Evolutionary conservation across 2,329 filamentous ascomycete species (phyloP).

Genomic region (Apiospora koreana): DNA sequence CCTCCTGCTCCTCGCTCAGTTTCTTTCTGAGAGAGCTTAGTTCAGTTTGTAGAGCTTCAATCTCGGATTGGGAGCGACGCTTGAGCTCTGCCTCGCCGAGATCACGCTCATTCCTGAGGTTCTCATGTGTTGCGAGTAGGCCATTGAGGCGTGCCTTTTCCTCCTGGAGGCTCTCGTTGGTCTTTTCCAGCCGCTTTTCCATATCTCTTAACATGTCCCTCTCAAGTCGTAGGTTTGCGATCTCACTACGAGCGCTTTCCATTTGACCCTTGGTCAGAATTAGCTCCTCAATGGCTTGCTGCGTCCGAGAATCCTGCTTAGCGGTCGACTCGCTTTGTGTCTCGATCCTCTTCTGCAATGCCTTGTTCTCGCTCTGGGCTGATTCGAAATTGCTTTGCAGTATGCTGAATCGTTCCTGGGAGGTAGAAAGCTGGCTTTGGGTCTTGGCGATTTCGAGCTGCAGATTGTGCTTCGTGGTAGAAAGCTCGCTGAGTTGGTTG

Average conservation of each 20-base stretch:
- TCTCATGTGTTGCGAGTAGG: conserved; percentile 81
- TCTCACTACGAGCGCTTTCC: conserved; percentile 88
- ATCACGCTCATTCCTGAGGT: conserved; percentile 88
- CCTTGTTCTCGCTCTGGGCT: conserved; percentile 79
- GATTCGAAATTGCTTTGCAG: conserved; percentile 85
- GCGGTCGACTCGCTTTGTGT: conserved; percentile 78
- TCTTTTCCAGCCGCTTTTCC: conserved; percentile 82
- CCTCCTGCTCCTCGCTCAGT: conserved; percentile 79
- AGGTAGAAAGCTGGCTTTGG: conserved; percentile 78
- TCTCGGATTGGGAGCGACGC: conserved; percentile 74
- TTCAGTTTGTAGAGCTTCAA: conserved; percentile 80
- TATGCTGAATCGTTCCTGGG: conserved; percentile 84
- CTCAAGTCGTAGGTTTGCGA: conserved; percentile 89
- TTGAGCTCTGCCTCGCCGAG: conserved; percentile 79
- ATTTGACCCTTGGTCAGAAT: conserved; percentile 80
- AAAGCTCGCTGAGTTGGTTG: conserved; percentile 79
- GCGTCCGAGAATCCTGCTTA: conserved; percentile 85
- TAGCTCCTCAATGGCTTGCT: conserved; percentile 91
- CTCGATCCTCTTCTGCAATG: conserved; percentile 82
- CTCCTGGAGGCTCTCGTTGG: conserved; percentile 81
- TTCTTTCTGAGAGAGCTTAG: conserved; percentile 78
- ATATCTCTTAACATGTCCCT: conserved; percentile 95
- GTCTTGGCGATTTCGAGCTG: conserved; percentile 80
- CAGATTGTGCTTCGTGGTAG: conserved; percentile 77
- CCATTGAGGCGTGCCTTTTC: conserved; percentile 84